phyloP scores from a whole-genome alignment of 495 filamentous ascomycete genomes.

The Arthonia radiata region DNA sequence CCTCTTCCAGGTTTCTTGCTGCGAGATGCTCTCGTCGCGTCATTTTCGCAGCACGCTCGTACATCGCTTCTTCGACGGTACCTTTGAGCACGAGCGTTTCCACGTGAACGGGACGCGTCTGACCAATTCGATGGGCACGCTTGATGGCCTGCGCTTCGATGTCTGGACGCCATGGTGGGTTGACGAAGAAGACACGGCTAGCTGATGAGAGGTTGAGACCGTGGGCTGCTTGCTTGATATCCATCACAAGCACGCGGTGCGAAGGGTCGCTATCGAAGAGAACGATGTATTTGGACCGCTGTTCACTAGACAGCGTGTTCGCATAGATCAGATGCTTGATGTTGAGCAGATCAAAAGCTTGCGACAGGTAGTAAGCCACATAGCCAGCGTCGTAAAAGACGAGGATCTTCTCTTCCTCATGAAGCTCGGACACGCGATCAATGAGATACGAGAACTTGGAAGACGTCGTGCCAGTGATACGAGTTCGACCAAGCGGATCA shows the following conservation, averaged over 20 bases:
- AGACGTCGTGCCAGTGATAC: conserved; percentile 55
- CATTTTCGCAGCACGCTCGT: conserved; percentile 51
- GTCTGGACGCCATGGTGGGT: conserved; percentile 64
- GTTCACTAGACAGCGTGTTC: conserved; percentile 31
- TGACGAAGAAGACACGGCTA: conserved; percentile 74
- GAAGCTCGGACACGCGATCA: conserved; percentile 37
- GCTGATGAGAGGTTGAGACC: conserved; percentile 66
- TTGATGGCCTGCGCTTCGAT: conserved; percentile 84
- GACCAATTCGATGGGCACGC: conserved; percentile 70
- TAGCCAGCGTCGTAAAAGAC: conserved; percentile 84
- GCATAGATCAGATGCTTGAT: conserved; percentile 41
- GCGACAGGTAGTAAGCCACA: conserved; percentile 41
- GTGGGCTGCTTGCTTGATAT: conserved; percentile 64
- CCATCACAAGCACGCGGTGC: conserved; percentile 63
- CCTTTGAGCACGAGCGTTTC: conserved; percentile 54
- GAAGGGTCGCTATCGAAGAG: conserved; percentile 44
- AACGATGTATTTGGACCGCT: conserved; percentile 44
- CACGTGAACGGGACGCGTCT: conserved; percentile 54
- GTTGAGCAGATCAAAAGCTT: conserved; percentile 39
- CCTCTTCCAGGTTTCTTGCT: conserved; percentile 45
- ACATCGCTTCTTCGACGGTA: conserved; percentile 69
- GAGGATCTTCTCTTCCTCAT: conserved; percentile 59
- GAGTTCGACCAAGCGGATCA: conserved; percentile 33
- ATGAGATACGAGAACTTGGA: conserved; percentile 74
- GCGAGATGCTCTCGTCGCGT: conserved; percentile 46